Base-by-base conservation (phyloP, 2,329 filamentous ascomycete genomes). In the Pezizomycotina sp. region DNA sequence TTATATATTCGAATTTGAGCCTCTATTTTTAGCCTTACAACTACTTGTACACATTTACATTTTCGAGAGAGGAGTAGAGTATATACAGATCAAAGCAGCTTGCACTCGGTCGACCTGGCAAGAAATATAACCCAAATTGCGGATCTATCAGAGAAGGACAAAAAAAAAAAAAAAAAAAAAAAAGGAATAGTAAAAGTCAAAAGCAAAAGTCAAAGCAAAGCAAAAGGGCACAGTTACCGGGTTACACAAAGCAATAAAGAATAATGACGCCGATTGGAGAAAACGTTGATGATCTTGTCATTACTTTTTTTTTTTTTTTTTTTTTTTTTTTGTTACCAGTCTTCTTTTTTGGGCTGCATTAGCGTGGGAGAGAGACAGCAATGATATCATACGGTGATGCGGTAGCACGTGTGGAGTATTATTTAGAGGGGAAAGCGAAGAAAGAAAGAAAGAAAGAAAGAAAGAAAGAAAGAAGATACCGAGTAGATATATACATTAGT, bases 1-100 rank as follows among this genome's bases (percentile, higher is more conserved):
- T 40, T 36, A 14, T 16, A 20, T 26, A 21, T 31, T 9, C 31
- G 9, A 32, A 19, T 23, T 12, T 7, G 26, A 19, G 31, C 13
- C 29, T 34, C 36, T 28, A 13, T 8, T 27, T 12, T 29, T 23
- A 18, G 27, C 27, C 19, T 27, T 36, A 39, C 32, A 34, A 37
- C 40, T 37, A 44, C 31, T 36, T 36, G 26, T 31, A 40, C 31
- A 43, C 29, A 21, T 8, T 24, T 24, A 34, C 32, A 18, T 33
- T 31, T 31, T 44, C 36, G 39, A n/a, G 8, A 24, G 22, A 24
- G 8, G 8, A n/a, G n/a, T n/a, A 14, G 13, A 14, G 16, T 8
- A 29, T 29, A 29, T 29, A 15, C 16, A 14, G 12, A 29, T 15
- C 16, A 29, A 29, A 29, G 12, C 27, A 7, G 51, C 48, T 45